Evolutionary conservation across 345 rosid species (phyloP).

Genomic region (Balakata baccata): DNA sequence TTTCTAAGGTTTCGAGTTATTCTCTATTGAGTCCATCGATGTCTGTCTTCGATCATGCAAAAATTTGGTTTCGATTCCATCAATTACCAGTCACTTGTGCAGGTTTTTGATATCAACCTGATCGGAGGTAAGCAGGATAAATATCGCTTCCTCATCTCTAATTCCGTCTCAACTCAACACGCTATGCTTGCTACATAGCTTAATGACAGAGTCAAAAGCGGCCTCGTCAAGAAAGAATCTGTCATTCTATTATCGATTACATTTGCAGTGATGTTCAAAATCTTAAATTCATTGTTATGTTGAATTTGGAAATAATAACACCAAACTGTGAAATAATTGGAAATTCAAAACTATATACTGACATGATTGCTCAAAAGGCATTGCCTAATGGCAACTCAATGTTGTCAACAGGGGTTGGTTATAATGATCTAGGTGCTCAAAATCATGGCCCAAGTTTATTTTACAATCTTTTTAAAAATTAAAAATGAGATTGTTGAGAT

Average conservation of each 20-base stretch:
- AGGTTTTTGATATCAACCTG: constrained; percentile 64
- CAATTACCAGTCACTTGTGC: constrained; percentile 78
- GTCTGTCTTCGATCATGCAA: no score
- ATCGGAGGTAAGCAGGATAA: constrained; percentile 64
- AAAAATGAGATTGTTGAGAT: no score
- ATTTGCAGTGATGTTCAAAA: constrained; percentile 67
- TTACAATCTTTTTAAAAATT: no score
- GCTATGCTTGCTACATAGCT: constrained; percentile 85
- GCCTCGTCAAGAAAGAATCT: constrained; percentile 65
- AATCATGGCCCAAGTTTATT: constrained; percentile 21
- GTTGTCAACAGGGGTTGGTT: constrained; percentile 28
- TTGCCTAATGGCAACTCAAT: constrained; percentile 30
- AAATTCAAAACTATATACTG: constrained; percentile 52
- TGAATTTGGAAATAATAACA: constrained; percentile 74
- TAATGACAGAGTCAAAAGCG: constrained; percentile 59
- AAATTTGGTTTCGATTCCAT: no score
- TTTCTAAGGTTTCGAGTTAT: no score
- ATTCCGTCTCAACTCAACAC: constrained; percentile 59
- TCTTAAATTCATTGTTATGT: constrained; percentile 78
- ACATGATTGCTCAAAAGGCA: constrained; percentile 37
- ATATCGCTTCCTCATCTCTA: constrained; percentile 66
- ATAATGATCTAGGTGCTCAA: constrained; percentile 20
- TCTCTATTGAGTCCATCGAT: no score
- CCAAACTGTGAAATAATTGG: constrained; percentile 70
- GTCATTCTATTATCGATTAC: constrained; percentile 79